Evolutionary conservation across 441 rosid species (phyloP).

Genomic region (Erysimum cheiri): DNA sequence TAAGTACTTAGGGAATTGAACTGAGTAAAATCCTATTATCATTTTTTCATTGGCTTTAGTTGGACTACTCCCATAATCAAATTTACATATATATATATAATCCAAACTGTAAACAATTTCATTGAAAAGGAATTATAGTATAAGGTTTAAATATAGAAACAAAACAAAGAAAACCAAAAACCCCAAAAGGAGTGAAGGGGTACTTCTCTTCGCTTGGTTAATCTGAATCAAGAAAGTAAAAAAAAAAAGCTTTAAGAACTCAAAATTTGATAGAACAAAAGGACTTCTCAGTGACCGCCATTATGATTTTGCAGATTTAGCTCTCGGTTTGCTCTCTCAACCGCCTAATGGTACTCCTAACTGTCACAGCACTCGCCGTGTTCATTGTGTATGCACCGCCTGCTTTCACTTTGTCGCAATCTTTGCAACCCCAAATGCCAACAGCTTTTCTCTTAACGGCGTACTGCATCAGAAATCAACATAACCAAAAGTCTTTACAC

Average conservation of each 20-base stretch:
- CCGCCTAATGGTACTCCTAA: conserved; percentile 44
- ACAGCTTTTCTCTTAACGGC: conserved; percentile 91
- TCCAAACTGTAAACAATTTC: neutral
- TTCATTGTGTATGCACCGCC: conserved; percentile 93
- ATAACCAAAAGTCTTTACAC: too few relatives aligned
- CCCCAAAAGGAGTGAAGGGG: neutral
- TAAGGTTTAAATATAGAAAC: neutral
- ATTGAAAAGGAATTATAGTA: neutral
- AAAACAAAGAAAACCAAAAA: too few relatives aligned
- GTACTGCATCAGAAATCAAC: conserved; percentile 50
- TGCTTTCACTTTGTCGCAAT: conserved; percentile 85
- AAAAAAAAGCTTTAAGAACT: conserved; percentile 1
- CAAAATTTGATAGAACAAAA: conserved; percentile 9
- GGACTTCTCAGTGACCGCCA: neutral
- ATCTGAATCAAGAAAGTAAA: conserved; percentile 12
- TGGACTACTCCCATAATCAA: neutral
- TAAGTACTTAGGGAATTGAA: too few relatives aligned
- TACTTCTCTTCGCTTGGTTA: neutral
- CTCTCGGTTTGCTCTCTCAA: conserved; percentile 51
- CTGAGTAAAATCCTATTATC: too few relatives aligned
- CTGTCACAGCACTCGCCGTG: conserved; percentile 88
- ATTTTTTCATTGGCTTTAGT: neutral
- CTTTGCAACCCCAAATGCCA: conserved; percentile 95
- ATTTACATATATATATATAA: too few relatives aligned
- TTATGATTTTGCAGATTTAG: conserved; percentile 1